Base-by-base conservation (phyloP, 441 rosid species). In the Mallotus japonicus region DNA sequence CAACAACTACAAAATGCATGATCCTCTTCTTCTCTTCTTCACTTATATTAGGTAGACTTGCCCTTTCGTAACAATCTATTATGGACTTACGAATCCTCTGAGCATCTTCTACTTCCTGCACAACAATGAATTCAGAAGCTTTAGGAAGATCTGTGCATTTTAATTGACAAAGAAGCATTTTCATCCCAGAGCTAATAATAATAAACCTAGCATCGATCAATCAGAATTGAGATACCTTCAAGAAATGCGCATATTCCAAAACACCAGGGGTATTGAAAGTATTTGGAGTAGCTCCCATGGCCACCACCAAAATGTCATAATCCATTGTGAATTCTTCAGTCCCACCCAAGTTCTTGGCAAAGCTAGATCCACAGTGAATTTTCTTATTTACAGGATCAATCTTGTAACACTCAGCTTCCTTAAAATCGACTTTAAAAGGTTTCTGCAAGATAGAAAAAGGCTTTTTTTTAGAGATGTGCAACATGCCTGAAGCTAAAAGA, bases 261-360 rank as follows among this genome's bases (percentile, higher is more conserved):
- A 95, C 98, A 68, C 98, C 97, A 4, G 97, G 98, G 14, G 90
- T 95, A 72, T 91, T 92, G 77, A 95, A 95, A 54, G 99, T 95
- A 83, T 92, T 95, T 61, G 92, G 73, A 57, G 85, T 86, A 83
- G 97, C 99, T 72, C 99, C 99, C 77, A 91, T 89, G 5, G 97
- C 97, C 37, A 95, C 79, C 14, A 95, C 89, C 73, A 95, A 87
- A 71, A 87, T 85, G 84, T 95, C 97, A 74, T 85, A 92, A 69
- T 88, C 96, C 68, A 95, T 85, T 44, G 74, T 75, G 77, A 95
- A 92, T 72, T 89, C 97, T 44, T 83, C 79, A 46, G 73, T 81
- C 12, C 89, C 93, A 47, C 80, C 80, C 76, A 80, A 70, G 55
- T 71, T 75, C 74, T 71, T 50, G n/a, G 73, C 80, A 8, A 83